Base-by-base conservation (phyloP, 768 basidiomycete species). In the Mycena latifolia region DNA sequence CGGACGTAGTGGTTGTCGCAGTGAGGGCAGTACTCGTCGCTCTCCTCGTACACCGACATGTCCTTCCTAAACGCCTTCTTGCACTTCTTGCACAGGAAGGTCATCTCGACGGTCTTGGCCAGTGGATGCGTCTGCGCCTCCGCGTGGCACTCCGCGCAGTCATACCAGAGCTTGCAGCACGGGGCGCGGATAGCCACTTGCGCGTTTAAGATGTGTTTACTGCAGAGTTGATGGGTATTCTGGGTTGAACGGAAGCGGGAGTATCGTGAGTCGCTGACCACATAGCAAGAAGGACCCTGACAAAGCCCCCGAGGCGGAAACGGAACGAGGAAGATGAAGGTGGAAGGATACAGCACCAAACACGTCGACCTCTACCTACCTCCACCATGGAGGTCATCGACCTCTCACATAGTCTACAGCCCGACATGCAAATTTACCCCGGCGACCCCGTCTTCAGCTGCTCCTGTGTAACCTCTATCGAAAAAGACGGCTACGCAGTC, bases 151-250 rank as follows among this genome's bases (percentile, higher is more conserved):
- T 98, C 91, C 3, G 96, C 82, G 74, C 97, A 99, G 82, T 99
- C 98, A 75, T 88, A 99, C 96, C 97, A 99, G 72, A 90, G 91
- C 77, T 94, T 93, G 88, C 98, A 99, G 80, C 98, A 99, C 5
- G 96, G 96, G 6, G 97, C 95, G 28, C 97, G 92, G 71, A 99
- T 94, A 39, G 96, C 87, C 25, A 98, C 98, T 80, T 99, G 97
- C 0, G 94, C 94, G 79, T 99, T 99, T 54, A 99, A 81, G 66
- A 99, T 86, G 75, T 99, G 98, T 85, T 97, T 97, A 82, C 96
- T 98, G 79, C 50, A 31, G 48, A 55, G 50, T 43, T 54, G 55
- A 29, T 55, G 22, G 63, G 63, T 58, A 51, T 60, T 54, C 64
- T 15, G 15, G 27, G 18, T 70, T 33, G 67, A 68, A 62, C 57